Percentiles rank a stretch among this genome's conserved stretches.
These are phyloP conservation scores for Ophiocordyceps camponoti-rufipedis DNA, from an alignment of 2,329 filamentous ascomycete genomes.

Conservation along the genomic window DNA sequence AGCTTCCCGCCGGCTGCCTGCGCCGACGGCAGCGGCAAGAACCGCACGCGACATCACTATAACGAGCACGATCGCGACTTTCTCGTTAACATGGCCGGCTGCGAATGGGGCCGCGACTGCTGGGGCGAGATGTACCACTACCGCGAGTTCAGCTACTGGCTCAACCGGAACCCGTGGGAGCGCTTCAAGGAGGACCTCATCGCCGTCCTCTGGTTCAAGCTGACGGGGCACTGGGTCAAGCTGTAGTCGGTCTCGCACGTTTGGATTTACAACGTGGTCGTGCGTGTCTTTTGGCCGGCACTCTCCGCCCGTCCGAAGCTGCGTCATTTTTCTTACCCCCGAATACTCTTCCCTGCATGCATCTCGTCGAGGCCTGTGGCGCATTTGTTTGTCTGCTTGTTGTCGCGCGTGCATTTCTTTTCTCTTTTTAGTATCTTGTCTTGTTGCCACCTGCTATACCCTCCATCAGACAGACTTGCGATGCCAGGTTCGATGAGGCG, in stretches of 20 bases:
- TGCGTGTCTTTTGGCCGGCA: not conserved
- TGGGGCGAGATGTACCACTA: conserved; percentile 98
- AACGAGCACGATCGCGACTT: conserved; percentile 74
- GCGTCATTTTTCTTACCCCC: too few species aligned
- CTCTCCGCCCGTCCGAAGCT: too few species aligned
- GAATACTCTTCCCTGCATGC: too few species aligned
- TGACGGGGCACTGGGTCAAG: conserved; percentile 43
- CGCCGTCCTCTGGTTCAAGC: conserved; percentile 41
- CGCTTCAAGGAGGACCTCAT: conserved; percentile 49
- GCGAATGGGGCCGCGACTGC: conserved; percentile 90
- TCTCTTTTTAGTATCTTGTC: too few species aligned
- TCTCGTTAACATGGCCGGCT: conserved; percentile 95
- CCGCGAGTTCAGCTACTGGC: conserved; percentile 73
- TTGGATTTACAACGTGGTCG: too few species aligned
- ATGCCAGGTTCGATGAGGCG: too few species aligned
- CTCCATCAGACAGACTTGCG: too few species aligned
- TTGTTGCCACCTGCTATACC: too few species aligned
- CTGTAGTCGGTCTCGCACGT: conserved; percentile 14
- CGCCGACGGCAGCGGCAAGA: conserved; percentile 43
- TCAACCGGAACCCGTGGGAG: conserved; percentile 76
- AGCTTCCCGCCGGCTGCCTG: conserved; percentile 86
- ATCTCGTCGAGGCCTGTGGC: too few species aligned
- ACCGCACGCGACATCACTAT: conserved; percentile 71
- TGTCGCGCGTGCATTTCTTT: too few species aligned
- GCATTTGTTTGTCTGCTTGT: too few species aligned